Evolutionary conservation across 2,329 filamentous ascomycete species (phyloP).

Genomic region (Lecanicillium sp.): DNA sequence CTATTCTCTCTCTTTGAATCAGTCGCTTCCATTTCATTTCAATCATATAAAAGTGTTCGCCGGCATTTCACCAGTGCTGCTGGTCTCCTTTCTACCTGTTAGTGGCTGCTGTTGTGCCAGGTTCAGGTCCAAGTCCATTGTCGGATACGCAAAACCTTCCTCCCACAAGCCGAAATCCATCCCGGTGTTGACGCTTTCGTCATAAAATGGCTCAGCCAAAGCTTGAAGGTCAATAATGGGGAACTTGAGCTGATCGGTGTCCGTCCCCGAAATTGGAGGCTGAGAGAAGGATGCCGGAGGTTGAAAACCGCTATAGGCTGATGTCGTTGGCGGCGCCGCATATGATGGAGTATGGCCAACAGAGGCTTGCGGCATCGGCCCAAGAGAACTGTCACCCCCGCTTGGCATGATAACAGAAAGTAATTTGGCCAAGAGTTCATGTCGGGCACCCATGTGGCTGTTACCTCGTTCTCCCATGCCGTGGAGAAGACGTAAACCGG

Average conservation of each 20-base stretch:
- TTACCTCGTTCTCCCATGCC: conserved; percentile 46
- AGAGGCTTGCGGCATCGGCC: background rate
- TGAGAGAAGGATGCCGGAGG: background rate
- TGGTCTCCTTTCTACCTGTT: conserved; percentile 11
- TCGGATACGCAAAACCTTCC: conserved; percentile 27
- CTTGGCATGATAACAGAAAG: conserved; percentile 16
- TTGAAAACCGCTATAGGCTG: background rate
- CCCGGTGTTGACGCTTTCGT: conserved; percentile 16
- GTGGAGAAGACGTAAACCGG: conserved; percentile 34
- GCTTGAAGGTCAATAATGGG: conserved; percentile 19
- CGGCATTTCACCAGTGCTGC: conserved; percentile 5
- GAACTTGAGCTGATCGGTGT: conserved; percentile 13
- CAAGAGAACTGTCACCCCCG: conserved; percentile 3
- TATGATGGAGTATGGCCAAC: background rate
- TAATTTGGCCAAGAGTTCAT: conserved; percentile 22
- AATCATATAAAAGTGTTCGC: too few species aligned
- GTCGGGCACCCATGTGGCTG: conserved; percentile 32
- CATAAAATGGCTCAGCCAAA: conserved; percentile 20
- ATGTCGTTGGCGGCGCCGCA: background rate
- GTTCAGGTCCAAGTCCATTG: conserved; percentile 23
- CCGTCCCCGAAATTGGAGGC: conserved; percentile 2
- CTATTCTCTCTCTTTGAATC: too few species aligned
- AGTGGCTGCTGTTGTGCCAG: conserved; percentile 18
- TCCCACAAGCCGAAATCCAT: conserved; percentile 29
- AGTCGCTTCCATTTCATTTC: too few species aligned